A percentile compares a stretch with the other conserved stretches of the same genome.
Conservation (phyloP, 1,284 basidiomycete genomes). For the Sphagnurus paluster region DNA sequence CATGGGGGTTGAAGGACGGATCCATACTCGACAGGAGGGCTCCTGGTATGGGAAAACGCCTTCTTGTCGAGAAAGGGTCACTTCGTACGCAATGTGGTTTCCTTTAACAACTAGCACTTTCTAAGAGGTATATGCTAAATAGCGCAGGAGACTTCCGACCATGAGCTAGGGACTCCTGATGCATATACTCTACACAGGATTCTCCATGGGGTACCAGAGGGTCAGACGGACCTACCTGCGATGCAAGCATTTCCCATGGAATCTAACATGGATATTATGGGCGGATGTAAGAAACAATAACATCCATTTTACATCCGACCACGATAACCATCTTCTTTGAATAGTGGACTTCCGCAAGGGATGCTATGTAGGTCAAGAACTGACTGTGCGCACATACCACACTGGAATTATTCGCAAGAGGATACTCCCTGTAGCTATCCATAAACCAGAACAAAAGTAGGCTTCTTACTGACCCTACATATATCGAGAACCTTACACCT, state of each 20-base stretch:
- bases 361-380: slow-evolving; percentile 97
- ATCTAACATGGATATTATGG: slow-evolving; percentile 92
- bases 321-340: slow-evolving; percentile 11
- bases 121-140: slow-evolving; percentile 13
- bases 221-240: slow-evolving; percentile 74
- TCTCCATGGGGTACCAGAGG: slow-evolving; percentile 87
- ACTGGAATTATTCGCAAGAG: slow-evolving; percentile 93
- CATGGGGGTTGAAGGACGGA: slow-evolving; percentile 59
- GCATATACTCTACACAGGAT: slow-evolving; percentile 83
- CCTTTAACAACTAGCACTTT: slow-evolving; percentile 2
- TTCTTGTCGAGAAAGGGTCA: slow-evolving; percentile 70
- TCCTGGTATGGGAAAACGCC: slow-evolving; percentile 72
- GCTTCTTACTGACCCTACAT: slow-evolving; percentile 12
- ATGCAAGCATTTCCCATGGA: slow-evolving; percentile 89
- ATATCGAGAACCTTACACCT: background rate
- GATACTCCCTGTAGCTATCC: slow-evolving; percentile 75
- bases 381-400: slow-evolving; percentile 96
- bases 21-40: slow-evolving; percentile 73
- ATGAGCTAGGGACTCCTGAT: slow-evolving; percentile 51
- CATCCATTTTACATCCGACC: slow-evolving; percentile 6
- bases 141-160: slow-evolving; percentile 57
- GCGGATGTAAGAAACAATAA: slow-evolving; percentile 77
- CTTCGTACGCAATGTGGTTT: slow-evolving; percentile 64
- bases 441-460: slow-evolving; percentile 31
- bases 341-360: slow-evolving; percentile 97